phyloP scores from a whole-genome alignment of 2,329 filamentous ascomycete genomes.

The Phialemonium atrogriseum region DNA sequence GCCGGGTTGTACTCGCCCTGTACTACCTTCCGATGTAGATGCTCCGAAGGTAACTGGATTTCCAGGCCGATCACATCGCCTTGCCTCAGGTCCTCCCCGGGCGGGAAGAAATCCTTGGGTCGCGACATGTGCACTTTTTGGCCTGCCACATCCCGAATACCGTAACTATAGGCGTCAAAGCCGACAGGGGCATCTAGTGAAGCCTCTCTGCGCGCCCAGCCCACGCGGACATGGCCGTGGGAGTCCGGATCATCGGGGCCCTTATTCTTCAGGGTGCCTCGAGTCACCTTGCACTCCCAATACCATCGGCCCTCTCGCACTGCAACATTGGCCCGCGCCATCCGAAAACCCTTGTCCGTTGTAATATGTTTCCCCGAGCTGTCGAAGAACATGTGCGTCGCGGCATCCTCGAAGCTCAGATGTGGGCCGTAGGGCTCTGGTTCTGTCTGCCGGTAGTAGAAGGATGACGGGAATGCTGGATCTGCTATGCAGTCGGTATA shows the following conservation, averaged over 20 bases:
- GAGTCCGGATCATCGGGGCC: conserved; percentile 36
- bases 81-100: conserved; percentile 71
- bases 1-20: conserved; percentile 81
- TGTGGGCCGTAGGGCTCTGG: conserved; percentile 74
- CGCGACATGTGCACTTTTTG: conserved; percentile 91
- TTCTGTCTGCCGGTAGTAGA: conserved; percentile 87
- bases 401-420: conserved; percentile 88
- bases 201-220: conserved; percentile 76
- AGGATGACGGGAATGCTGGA: conserved; percentile 73
- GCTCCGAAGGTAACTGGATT: conserved; percentile 79
- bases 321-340: conserved; percentile 82
- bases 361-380: conserved; percentile 68
- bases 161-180: conserved; percentile 90
- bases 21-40: conserved; percentile 80
- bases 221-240: conserved; percentile 67
- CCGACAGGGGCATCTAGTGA: conserved; percentile 77
- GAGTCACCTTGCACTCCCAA: conserved; percentile 86
- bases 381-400: conserved; percentile 77
- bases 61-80: conserved; percentile 93
- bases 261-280: conserved; percentile 53
- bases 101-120: conserved; percentile 80
- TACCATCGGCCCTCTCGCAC: conserved; percentile 86
- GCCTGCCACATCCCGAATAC: conserved; percentile 78
- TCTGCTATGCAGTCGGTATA: conserved; percentile 90
- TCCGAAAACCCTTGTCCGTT: conserved; percentile 87